phyloP scores from a whole-genome alignment of 176 grass and related monocot species.

The maize (Zea mays) region Zm-B73-REFERENCE-NAM-5.0 NC_050101.1:174424501-174425000 shows the following conservation, averaged over 20 bases:
- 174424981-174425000: neutral
- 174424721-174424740: neutral
- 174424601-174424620: no score
- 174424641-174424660: no score
- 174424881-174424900: neutral
- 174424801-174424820: neutral
- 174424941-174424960: neutral
- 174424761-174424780: no score
- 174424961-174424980: neutral
- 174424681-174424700: no score
- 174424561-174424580: neutral
- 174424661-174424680: no score
- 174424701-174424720: neutral
- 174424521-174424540: neutral
- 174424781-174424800: neutral
- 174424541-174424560: neutral
- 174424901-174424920: neutral
- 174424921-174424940: no score
- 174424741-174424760: no score
- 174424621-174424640: neutral
- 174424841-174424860: neutral
- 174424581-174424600: neutral
- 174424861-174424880: no score
- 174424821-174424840: no score
- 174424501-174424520: neutral